Percentiles rank a stretch among this genome's conserved stretches.
These are phyloP conservation scores for Tagetes patula DNA, from an alignment of 129 eudicot genomes.

Conservation along the genomic window DNA sequence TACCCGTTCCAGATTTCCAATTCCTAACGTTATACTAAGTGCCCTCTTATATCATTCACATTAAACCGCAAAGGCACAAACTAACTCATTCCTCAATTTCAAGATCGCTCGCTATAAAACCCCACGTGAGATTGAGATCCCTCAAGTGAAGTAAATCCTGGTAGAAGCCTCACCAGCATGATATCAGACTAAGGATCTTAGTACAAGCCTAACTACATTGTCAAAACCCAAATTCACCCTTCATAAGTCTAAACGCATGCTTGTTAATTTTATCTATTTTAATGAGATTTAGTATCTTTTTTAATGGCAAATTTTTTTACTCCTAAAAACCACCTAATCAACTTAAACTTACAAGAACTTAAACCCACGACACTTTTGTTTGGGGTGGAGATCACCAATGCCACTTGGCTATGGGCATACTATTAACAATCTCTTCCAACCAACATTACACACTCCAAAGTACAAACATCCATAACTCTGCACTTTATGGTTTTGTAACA, in stretches of 20 bases:
- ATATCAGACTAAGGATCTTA: no score
- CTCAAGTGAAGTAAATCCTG: neutral
- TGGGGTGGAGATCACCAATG: no score
- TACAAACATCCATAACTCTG: conserved; percentile 89
- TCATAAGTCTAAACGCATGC: conserved; percentile 95
- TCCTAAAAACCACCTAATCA: no score
- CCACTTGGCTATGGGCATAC: no score
- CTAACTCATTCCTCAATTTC: neutral
- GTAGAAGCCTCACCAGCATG: no score
- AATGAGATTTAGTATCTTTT: conserved; percentile 68
- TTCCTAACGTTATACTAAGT: neutral
- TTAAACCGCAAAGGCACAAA: neutral
- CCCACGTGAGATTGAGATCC: conserved; percentile 4
- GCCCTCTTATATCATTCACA: neutral
- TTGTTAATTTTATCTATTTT: conserved; percentile 83
- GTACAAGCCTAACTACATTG: neutral
- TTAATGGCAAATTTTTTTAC: no score
- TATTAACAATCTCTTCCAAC: conserved; percentile 91
- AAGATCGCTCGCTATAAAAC: no score
- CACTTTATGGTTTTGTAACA: conserved; percentile 71
- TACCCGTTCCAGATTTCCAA: neutral
- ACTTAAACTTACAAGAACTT: no score
- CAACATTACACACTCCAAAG: conserved; percentile 92
- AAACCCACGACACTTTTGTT: no score
- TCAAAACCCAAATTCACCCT: conserved; percentile 28